These are phyloP conservation scores for Fusarium bulbicola DNA, from an alignment of 2,329 filamentous ascomycete genomes.

Conservation along the genomic window DNA sequence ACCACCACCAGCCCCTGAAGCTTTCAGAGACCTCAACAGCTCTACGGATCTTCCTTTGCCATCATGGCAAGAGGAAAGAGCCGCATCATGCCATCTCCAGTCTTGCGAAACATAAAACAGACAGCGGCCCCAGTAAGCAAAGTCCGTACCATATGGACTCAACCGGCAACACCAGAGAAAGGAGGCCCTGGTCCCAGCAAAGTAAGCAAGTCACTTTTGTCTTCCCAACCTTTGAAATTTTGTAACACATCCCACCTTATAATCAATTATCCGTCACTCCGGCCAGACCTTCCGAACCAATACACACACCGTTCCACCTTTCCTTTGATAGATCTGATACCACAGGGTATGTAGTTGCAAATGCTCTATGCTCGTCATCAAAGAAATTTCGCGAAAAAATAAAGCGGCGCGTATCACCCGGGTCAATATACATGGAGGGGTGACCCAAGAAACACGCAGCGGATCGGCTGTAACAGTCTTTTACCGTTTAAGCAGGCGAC, in stretches of 20 bases:
- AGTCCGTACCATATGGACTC: slow-evolving; percentile 45
- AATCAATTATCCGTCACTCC: slow-evolving; percentile 53
- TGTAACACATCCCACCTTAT: slow-evolving; percentile 48
- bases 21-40: not conserved
- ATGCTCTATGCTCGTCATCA: slow-evolving; percentile 57
- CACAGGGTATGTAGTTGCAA: slow-evolving; percentile 56
- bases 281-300: slow-evolving; percentile 50
- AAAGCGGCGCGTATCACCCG: slow-evolving; percentile 40
- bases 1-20: slow-evolving; percentile 43
- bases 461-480: slow-evolving; percentile 34
- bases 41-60: not conserved
- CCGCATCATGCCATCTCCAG: slow-evolving; percentile 10
- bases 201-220: slow-evolving; percentile 52
- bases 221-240: slow-evolving; percentile 51
- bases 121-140: slow-evolving; percentile 44
- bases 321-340: slow-evolving; percentile 52
- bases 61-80: slow-evolving; percentile 5
- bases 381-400: slow-evolving; percentile 47
- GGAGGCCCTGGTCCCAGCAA: slow-evolving; percentile 39
- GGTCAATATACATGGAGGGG: slow-evolving; percentile 28
- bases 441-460: slow-evolving; percentile 43
- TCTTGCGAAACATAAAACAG: slow-evolving; percentile 49
- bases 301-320: slow-evolving; percentile 49
- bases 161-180: slow-evolving; percentile 46
- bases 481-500: slow-evolving; percentile 62